Conservation (phyloP, 345 rosid species). For the Aquilaria malaccensis region DNA sequence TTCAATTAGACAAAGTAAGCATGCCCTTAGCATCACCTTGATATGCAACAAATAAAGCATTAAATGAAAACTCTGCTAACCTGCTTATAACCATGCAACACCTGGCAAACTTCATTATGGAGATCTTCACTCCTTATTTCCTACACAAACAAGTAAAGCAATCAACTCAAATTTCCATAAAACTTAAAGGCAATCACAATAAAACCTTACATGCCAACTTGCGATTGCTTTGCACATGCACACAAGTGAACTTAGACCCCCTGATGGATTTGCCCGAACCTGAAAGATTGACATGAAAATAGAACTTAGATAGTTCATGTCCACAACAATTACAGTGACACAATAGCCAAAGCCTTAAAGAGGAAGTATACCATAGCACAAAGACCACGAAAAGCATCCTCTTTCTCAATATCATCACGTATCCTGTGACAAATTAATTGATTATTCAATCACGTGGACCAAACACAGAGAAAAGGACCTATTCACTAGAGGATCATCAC, state of each 20-base stretch:
- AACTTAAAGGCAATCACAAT: too few species aligned
- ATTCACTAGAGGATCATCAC: neutral
- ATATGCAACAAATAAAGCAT: neutral
- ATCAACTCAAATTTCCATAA: conserved; percentile 1
- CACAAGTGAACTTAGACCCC: conserved; percentile 83
- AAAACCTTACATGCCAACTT: conserved; percentile 87
- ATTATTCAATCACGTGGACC: conserved; percentile 4
- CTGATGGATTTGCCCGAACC: conserved; percentile 91
- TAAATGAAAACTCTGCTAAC: conserved; percentile 25
- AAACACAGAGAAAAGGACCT: neutral
- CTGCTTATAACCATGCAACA: conserved; percentile 87
- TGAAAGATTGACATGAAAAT: conserved; percentile 24
- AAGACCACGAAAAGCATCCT: conserved; percentile 94
- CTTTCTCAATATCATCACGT: conserved; percentile 96
- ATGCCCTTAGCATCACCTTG: too few species aligned
- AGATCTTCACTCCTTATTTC: conserved; percentile 85
- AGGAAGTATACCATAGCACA: conserved; percentile 74
- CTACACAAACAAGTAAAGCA: conserved; percentile 22
- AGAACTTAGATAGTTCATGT: conserved; percentile 1
- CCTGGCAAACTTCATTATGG: conserved; percentile 81
- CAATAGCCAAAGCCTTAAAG: neutral
- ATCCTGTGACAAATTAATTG: conserved; percentile 44
- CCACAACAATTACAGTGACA: neutral
- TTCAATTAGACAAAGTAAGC: too few species aligned
- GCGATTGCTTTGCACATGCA: conserved; percentile 87